Evolutionary conservation across 257 asterid species (phyloP).

Genomic region (Nicotiana paniculata): DNA sequence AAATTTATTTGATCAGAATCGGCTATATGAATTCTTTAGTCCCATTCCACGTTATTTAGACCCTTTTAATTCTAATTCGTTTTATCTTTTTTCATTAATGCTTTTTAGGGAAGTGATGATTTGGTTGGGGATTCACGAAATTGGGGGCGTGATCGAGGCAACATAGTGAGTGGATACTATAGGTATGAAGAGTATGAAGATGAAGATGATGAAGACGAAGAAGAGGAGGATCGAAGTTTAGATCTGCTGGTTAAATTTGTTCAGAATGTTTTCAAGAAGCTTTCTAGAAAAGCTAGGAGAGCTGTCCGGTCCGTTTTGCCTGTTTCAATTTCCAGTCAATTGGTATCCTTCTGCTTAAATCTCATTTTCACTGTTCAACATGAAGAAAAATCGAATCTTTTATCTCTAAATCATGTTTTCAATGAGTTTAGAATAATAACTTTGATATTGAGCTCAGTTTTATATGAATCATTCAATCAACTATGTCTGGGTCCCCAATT

Average conservation of each 20-base stretch:
- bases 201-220: conserved; percentile 64
- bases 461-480: background rate
- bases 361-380: background rate
- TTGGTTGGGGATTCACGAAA: conserved; percentile 25
- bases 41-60: background rate
- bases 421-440: background rate
- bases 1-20: no score
- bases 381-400: background rate
- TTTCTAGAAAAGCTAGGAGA: conserved; percentile 76
- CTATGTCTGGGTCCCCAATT: background rate
- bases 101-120: conserved; percentile 27
- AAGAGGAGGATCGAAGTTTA: conserved; percentile 80
- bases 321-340: conserved; percentile 56
- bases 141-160: conserved; percentile 42
- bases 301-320: conserved; percentile 91
- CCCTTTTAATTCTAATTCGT: background rate
- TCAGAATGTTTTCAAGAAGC: conserved; percentile 72
- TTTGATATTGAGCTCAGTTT: background rate
- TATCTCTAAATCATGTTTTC: background rate
- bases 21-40: background rate
- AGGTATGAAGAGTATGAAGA: conserved; percentile 47
- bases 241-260: conserved; percentile 79
- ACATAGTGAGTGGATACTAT: conserved; percentile 47
- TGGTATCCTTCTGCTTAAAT: conserved; percentile 34
- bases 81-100: background rate